Evolutionary conservation across 2,329 filamentous ascomycete species (phyloP).

Genomic region (Cytospora piceicola): DNA sequence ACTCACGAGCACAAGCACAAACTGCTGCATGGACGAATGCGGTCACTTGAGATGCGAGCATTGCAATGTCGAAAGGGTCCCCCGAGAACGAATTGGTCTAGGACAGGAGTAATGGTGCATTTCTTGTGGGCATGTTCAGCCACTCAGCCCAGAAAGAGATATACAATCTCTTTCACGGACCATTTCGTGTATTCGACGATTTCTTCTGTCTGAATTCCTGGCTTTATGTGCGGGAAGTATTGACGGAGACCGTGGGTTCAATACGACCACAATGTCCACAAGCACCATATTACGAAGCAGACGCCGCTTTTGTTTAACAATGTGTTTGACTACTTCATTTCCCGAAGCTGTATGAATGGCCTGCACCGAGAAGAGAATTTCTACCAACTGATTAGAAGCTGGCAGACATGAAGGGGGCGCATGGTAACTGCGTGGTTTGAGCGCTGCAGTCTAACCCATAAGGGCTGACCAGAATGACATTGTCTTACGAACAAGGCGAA

Average conservation of each 20-base stretch:
- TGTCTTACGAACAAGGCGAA: slow-evolving; percentile 14
- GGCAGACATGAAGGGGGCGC: background rate
- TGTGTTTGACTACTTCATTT: background rate
- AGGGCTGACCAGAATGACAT: slow-evolving; percentile 7
- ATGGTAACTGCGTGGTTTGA: background rate
- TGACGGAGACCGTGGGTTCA: background rate
- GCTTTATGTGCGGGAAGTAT: background rate
- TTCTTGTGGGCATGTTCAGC: background rate
- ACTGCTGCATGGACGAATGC: slow-evolving; percentile 20
- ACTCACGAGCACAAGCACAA: slow-evolving; percentile 19
- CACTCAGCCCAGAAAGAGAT: background rate
- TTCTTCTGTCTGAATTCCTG: background rate
- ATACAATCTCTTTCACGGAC: background rate
- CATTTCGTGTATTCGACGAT: background rate
- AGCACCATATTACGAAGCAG: background rate
- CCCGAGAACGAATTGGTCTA: background rate
- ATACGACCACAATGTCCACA: background rate
- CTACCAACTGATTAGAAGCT: background rate
- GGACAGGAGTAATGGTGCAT: background rate
- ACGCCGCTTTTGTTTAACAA: background rate
- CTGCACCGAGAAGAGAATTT: background rate
- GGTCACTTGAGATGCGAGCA: slow-evolving; percentile 21
- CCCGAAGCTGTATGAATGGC: background rate
- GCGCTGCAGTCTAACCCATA: background rate
- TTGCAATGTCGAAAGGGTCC: slow-evolving; percentile 12